A percentile compares a stretch with the other conserved stretches of the same genome.
phyloP scores from a whole-genome alignment of 1,139 yeast species.

The Candida pseudoviswanathii region DNA sequence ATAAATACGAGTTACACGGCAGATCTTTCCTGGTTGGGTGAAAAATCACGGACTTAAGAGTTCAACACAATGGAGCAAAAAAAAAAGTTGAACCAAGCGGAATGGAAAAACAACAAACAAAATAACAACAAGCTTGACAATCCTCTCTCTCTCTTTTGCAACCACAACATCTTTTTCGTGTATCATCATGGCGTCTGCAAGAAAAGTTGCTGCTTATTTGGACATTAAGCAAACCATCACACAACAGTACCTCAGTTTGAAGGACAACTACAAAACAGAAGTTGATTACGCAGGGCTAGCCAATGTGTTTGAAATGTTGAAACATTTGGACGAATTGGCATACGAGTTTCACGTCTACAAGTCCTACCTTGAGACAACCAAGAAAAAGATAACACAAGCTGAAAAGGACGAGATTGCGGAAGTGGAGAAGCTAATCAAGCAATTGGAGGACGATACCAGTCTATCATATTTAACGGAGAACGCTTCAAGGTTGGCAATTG shows the following conservation, averaged over 20 bases:
- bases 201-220: constrained; percentile 23
- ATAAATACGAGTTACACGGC: not conserved
- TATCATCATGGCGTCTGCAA: constrained; percentile 10
- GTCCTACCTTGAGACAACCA: constrained; percentile 18
- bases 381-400: constrained; percentile 12
- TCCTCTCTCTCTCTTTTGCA: not conserved
- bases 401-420: constrained; percentile 2
- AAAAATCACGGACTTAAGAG: no score
- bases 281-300: constrained; percentile 16
- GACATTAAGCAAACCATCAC: constrained; percentile 21
- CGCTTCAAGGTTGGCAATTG: constrained; percentile 26
- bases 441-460: constrained; percentile 26
- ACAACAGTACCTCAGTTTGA: constrained; percentile 19
- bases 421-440: constrained; percentile 16
- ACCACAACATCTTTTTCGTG: not conserved
- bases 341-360: constrained; percentile 25
- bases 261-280: constrained; percentile 16
- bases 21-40: no score
- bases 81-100: not conserved
- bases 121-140: not conserved
- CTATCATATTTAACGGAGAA: constrained; percentile 23
- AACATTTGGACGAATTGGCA: constrained; percentile 25
- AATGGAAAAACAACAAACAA: not conserved
- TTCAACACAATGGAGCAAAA: not conserved
- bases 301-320: constrained; percentile 21